Evolutionary conservation across 768 basidiomycete species (phyloP), one percentile per base, ranked within the genome.

Genomic region (Neoboletus subvelutipes): DNA sequence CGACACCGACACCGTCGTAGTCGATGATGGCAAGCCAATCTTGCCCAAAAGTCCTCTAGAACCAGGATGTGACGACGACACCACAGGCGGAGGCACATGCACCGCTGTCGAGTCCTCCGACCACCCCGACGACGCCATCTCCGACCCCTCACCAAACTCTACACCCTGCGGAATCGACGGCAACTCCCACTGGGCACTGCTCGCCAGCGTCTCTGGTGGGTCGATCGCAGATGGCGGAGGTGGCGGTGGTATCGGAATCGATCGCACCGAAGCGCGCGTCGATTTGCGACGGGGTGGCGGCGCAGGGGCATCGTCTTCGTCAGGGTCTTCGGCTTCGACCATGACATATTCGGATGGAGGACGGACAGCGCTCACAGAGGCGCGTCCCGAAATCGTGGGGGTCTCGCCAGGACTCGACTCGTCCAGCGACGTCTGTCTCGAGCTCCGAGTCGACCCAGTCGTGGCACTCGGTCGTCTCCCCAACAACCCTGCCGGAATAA

Each of bases 151-250:
- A 1, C 74, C 73, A 48, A 87, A 81, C 57, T 85, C 85, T 5
- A 74, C 68, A 2, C 79, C 76, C 20, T 76, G 80, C 1, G 84
- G 81, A 48, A 88, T 84, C 8, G 78, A 76, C 1, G 88, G 83
- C 6, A 87, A 70, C 59, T 88, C 88, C 86, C 86, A 88, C 61
- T 83, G 84, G 24, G 73, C 74, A 36, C 78, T 77, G 43, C 72
- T 76, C 51, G 76, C 75, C 31, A 67, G 65, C 39, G 69, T 63
- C 37, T 76, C 72, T 4, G 75, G 58, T 3, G 73, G 64, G 24
- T 67, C 71, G 6, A 71, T 60, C 52, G 67, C 59, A 10, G 68
- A 69, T 2, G 83, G 78, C 17, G 79, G 75, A 0, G 75, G 76
- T 12, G 78, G 68, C 0, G 72, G 68, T 6, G 77, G 78, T 15